Evolutionary conservation across 306 rosid genomes (phyloP), one percentile per base, ranked within the genome.

Genomic region (Morella rubra): DNA sequence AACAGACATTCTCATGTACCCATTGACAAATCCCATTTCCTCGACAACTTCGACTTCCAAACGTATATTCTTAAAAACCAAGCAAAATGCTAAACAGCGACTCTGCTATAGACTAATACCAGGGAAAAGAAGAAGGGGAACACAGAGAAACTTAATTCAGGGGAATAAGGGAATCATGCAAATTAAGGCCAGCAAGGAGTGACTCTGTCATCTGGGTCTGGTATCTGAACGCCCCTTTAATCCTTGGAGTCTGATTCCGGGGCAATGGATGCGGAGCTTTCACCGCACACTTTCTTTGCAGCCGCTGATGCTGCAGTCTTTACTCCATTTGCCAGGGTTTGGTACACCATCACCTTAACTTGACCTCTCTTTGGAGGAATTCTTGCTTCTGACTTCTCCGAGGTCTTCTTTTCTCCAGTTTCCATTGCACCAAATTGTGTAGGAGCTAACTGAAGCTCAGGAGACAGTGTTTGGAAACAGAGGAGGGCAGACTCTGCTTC

Each of bases 291-390:
- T 66, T 66, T 66, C 50, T 66, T 66, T 41, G 50, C 15, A 1
- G 50, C 71, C 18, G 11, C 62, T 22, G 76, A 55, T 32, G 69
- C 52, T 18, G 46, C 75, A 40, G 7, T 24, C n/a, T 74, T 74
- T 7, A 58, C 8, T 19, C 19, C 62, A 7, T 66, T 4, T 20
- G 3, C 71, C 71, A 42, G 3, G 1, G 22, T 51, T 61, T 16
- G 42, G 46, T 73, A 55, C 7, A 77, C 73, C 49, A 13, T 49
- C 11, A 27, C 64, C 78, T 73, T 81, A n/a, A 81, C 72, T 4
- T 66, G 71, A 68, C 79, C 85, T 58, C 81, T 81, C 4, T 0
- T 69, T 4, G 85, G 85, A 37, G 85, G 85, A 27, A 77, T 8
- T 27, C 81, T 77, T 16, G 14, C 54, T 65, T 24, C 5, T 54